A percentile compares a stretch with the other conserved stretches of the same genome.
Evolutionary conservation across 768 basidiomycete genomes (phyloP).

Genomic region (Gymnopilus dilepis): DNA sequence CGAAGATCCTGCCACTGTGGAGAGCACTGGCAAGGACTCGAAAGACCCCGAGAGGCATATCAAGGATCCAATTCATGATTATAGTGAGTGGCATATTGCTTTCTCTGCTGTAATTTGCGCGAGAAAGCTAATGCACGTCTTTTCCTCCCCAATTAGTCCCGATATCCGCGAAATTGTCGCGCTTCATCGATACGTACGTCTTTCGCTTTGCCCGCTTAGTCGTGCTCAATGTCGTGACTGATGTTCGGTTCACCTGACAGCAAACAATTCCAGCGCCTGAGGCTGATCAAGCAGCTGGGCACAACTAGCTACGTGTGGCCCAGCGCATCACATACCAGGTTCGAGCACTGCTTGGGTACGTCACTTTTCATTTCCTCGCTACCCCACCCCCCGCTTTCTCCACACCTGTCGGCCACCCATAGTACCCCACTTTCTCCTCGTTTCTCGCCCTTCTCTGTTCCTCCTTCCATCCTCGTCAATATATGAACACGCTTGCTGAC

Average conservation of each 20-base stretch:
- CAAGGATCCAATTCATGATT: constrained; percentile 43
- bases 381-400: no score
- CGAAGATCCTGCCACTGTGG: no score
- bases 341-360: constrained; percentile 84
- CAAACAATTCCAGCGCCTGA: constrained; percentile 77
- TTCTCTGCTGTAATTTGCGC: background rate
- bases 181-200: constrained; percentile 74
- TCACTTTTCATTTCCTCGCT: background rate
- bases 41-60: constrained; percentile 16
- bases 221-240: background rate
- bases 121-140: background rate
- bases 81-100: constrained; percentile 33
- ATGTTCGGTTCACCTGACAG: constrained; percentile 37
- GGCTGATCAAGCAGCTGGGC: constrained; percentile 82
- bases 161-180: constrained; percentile 38
- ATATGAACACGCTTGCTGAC: no score
- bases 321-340: constrained; percentile 79
- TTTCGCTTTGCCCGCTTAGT: background rate
- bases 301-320: constrained; percentile 79
- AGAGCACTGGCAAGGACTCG: no score
- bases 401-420: no score
- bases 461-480: background rate
- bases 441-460: background rate
- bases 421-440: background rate
- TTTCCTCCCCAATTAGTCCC: constrained; percentile 35